phyloP scores from a whole-genome alignment of 2,329 filamentous ascomycete species.

The Aspergillaceae sp. region DNA sequence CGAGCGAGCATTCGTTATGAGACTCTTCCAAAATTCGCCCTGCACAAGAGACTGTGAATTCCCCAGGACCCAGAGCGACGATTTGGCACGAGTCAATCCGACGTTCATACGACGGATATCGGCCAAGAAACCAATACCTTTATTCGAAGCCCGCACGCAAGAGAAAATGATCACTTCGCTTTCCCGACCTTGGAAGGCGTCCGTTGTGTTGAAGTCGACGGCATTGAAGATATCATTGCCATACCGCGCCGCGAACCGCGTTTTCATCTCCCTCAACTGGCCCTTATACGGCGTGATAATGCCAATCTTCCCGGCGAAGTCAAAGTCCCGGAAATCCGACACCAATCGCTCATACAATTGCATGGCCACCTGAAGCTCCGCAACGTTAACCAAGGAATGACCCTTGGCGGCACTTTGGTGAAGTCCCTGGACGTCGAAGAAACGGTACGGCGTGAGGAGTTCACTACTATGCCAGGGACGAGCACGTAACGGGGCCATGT shows the following conservation, averaged over 20 bases:
- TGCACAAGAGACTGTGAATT: slow-evolving; percentile 79
- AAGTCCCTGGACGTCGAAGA: slow-evolving; percentile 89
- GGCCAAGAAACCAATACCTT: slow-evolving; percentile 93
- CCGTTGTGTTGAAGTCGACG: slow-evolving; percentile 97
- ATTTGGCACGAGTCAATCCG: slow-evolving; percentile 91
- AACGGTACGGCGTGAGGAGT: slow-evolving; percentile 84
- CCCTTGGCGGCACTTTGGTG: slow-evolving; percentile 74
- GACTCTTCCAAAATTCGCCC: slow-evolving; percentile 80
- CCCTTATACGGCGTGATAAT: slow-evolving; percentile 98
- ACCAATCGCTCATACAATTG: slow-evolving; percentile 72
- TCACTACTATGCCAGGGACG: slow-evolving; percentile 78
- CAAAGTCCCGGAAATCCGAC: slow-evolving; percentile 58
- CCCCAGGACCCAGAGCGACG: slow-evolving; percentile 90
- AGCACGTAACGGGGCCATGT: slow-evolving; percentile 67
- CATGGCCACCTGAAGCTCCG: slow-evolving; percentile 79
- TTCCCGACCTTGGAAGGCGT: slow-evolving; percentile 94
- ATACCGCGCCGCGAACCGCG: slow-evolving; percentile 62
- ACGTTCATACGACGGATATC: slow-evolving; percentile 99
- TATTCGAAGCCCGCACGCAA: slow-evolving; percentile 86
- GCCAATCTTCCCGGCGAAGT: slow-evolving; percentile 77
- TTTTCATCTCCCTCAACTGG: slow-evolving; percentile 71
- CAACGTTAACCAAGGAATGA: slow-evolving; percentile 81
- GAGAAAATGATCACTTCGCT: slow-evolving; percentile 99
- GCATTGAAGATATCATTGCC: slow-evolving; percentile 65
- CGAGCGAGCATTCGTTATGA: slow-evolving; percentile 71